These are phyloP conservation scores for Trichomonascaceae sp. DNA, from an alignment of 1,139 yeast genomes.

Conservation along the genomic window DNA sequence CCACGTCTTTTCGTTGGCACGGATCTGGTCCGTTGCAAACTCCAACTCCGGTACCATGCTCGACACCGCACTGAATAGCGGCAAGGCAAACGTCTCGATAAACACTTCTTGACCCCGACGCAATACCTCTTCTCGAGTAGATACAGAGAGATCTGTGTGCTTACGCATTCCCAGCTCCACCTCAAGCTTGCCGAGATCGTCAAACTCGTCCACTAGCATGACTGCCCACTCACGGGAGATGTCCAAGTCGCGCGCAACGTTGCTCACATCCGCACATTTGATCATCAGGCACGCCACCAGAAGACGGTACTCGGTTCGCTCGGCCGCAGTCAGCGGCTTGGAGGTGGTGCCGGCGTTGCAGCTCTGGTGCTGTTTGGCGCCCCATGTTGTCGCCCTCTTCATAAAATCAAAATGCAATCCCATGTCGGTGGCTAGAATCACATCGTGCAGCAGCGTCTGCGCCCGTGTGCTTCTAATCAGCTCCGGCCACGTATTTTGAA, in stretches of 20 bases:
- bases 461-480: slow-evolving; percentile 19
- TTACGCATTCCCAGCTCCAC: slow-evolving; percentile 19
- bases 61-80: slow-evolving; percentile 53
- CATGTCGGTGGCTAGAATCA: slow-evolving; percentile 87
- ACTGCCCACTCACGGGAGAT: slow-evolving; percentile 82
- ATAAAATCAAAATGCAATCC: slow-evolving; percentile 74
- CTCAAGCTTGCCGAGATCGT: slow-evolving; percentile 50
- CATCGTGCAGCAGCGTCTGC: slow-evolving; percentile 17
- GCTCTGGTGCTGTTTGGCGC: slow-evolving; percentile 14
- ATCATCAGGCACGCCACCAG: slow-evolving; percentile 57
- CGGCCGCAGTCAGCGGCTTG: neutral
- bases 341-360: neutral
- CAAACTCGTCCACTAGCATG: slow-evolving; percentile 62
- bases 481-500: slow-evolving; percentile 52
- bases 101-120: slow-evolving; percentile 77
- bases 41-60: slow-evolving; percentile 25
- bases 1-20: slow-evolving; percentile 25
- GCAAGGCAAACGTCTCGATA: slow-evolving; percentile 68
- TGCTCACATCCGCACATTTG: slow-evolving; percentile 90
- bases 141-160: neutral
- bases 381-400: slow-evolving; percentile 21
- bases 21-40: slow-evolving; percentile 31
- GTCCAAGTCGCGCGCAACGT: slow-evolving; percentile 68
- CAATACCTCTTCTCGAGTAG: slow-evolving; percentile 20
- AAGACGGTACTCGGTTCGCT: slow-evolving; percentile 3